A percentile compares a stretch with the other conserved stretches of the same genome.
These are phyloP conservation scores for Gymnopilus junonius DNA, from an alignment of 768 basidiomycete species.

Conservation along the genomic window DNA sequence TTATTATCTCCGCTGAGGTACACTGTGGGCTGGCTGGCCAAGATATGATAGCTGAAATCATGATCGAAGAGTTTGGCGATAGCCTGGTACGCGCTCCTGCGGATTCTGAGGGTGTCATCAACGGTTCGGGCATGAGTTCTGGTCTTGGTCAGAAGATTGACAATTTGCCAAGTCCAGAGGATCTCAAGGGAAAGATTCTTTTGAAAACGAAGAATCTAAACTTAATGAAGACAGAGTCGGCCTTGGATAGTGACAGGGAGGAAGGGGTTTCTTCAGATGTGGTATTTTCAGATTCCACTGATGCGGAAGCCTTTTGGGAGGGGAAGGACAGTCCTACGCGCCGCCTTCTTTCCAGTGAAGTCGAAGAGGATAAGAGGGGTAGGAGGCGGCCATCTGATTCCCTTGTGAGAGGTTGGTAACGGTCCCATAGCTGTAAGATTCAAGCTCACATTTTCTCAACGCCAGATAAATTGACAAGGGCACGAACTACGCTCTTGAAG, in stretches of 20 bases:
- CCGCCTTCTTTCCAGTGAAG: slow-evolving; percentile 22
- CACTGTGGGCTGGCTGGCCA: slow-evolving; percentile 85
- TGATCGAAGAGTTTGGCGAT: slow-evolving; percentile 57
- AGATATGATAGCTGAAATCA: slow-evolving; percentile 74
- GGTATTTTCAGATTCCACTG: background rate
- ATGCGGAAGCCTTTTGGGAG: background rate
- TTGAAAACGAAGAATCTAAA: slow-evolving; percentile 62
- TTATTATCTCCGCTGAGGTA: slow-evolving; percentile 93
- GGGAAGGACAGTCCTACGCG: slow-evolving; percentile 23
- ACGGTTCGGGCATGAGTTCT: slow-evolving; percentile 35
- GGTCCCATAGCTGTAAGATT: background rate
- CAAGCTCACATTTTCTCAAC: background rate
- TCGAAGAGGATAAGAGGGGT: background rate
- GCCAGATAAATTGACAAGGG: background rate
- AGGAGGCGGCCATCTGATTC: background rate
- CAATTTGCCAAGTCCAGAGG: slow-evolving; percentile 81
- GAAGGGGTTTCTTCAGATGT: background rate
- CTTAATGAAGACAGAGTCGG: background rate
- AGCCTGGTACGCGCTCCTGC: slow-evolving; percentile 41
- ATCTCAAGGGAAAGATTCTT: slow-evolving; percentile 76
- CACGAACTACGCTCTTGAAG: background rate
- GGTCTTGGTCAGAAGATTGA: slow-evolving; percentile 41
- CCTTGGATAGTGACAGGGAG: background rate
- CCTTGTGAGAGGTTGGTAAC: slow-evolving; percentile 49
- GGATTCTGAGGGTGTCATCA: background rate